Conservation (phyloP, 1,284 basidiomycete species). For the Lentinula novae-zelandiae region DNA sequence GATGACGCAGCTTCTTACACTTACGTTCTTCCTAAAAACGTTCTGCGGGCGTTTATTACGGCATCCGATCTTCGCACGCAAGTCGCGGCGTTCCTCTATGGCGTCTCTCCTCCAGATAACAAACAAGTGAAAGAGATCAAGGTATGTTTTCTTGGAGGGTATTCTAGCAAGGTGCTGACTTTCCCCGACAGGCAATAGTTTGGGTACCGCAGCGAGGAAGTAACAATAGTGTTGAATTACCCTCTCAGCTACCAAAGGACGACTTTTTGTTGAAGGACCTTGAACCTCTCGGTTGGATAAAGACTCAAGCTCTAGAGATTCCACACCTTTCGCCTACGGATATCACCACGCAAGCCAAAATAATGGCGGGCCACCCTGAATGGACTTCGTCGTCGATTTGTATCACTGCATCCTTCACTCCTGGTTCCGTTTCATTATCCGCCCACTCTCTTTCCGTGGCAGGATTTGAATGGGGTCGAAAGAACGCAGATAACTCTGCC, state of each 20-base stretch:
- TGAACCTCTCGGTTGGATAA: slow-evolving; percentile 97
- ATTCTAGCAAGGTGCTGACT: slow-evolving; percentile 19
- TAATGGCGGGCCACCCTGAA: slow-evolving; percentile 95
- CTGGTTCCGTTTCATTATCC: slow-evolving; percentile 93
- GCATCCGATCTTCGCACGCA: slow-evolving; percentile 95
- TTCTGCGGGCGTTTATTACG: slow-evolving; percentile 92
- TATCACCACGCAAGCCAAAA: slow-evolving; percentile 92
- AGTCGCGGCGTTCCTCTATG: slow-evolving; percentile 93
- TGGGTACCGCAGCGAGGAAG: slow-evolving; percentile 97
- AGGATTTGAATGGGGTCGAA: slow-evolving; percentile 98
- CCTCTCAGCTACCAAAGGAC: slow-evolving; percentile 83
- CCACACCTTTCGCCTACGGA: slow-evolving; percentile 91
- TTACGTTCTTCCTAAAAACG: slow-evolving; percentile 97
- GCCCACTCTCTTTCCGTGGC: slow-evolving; percentile 87
- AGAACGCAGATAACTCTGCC: slow-evolving; percentile 83
- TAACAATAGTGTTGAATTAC: slow-evolving; percentile 90
- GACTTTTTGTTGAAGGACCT: slow-evolving; percentile 94
- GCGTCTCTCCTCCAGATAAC: slow-evolving; percentile 91
- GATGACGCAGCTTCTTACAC: slow-evolving; percentile 94
- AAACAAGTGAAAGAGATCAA: slow-evolving; percentile 99
- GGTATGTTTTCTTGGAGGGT: slow-evolving; percentile 27
- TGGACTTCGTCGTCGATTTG: slow-evolving; percentile 95
- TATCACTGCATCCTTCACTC: slow-evolving; percentile 94
- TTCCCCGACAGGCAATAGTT: slow-evolving; percentile 62
- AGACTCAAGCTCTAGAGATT: slow-evolving; percentile 92